Conservation (phyloP, 176 grass and related monocot genomes). For the Carex parvula region DNA sequence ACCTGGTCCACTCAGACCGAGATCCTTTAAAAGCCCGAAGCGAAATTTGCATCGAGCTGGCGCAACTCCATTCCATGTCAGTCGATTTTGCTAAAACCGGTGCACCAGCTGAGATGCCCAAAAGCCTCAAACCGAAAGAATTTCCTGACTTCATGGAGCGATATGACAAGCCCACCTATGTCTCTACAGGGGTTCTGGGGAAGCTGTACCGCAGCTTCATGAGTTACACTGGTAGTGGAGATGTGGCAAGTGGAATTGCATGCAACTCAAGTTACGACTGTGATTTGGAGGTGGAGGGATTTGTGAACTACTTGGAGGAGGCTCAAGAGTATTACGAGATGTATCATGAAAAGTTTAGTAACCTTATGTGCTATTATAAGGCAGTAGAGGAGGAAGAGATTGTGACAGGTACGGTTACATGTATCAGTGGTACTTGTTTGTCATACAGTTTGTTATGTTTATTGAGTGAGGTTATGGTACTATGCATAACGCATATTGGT, state of each 20-base stretch:
- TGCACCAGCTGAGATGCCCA: constrained; percentile 73
- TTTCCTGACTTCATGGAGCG: constrained; percentile 93
- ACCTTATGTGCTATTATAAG: constrained; percentile 62
- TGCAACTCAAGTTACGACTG: constrained; percentile 35
- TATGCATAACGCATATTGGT: too few relatives aligned
- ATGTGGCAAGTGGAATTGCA: not conserved
- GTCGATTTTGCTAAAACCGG: constrained; percentile 92
- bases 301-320: constrained; percentile 41
- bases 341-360: constrained; percentile 65
- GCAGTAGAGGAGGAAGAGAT: constrained; percentile 83
- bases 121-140: constrained; percentile 50
- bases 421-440: not conserved
- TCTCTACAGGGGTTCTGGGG: constrained; percentile 57
- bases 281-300: constrained; percentile 62
- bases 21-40: constrained; percentile 66
- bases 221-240: constrained; percentile 27
- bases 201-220: constrained; percentile 52
- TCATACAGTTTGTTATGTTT: not conserved
- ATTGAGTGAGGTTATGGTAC: too few relatives aligned
- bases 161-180: constrained; percentile 54
- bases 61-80: constrained; percentile 80
- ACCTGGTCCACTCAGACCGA: constrained; percentile 71
- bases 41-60: constrained; percentile 63
- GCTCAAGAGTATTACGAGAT: constrained; percentile 50
- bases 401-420: constrained; percentile 40